Percentiles rank a stretch among this genome's conserved stretches.
Conservation (phyloP, 768 basidiomycete species). For the Tylopilus subfusipes region DNA sequence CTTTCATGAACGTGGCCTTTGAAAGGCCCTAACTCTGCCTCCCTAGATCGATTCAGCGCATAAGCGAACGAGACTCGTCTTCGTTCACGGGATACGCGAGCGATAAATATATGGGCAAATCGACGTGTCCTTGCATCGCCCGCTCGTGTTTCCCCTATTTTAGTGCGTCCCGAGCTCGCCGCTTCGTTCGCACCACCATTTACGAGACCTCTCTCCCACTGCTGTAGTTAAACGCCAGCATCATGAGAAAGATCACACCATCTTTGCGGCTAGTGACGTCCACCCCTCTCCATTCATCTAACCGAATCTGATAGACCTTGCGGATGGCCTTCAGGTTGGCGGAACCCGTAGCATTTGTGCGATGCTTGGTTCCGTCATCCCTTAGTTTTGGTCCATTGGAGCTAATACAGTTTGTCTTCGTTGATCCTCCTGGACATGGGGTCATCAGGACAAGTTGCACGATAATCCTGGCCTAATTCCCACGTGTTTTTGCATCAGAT, state of each 20-base stretch:
- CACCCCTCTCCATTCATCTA: conserved; percentile 14
- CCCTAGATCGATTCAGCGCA: not conserved
- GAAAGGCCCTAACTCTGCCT: not conserved
- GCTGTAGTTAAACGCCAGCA: conserved; percentile 1
- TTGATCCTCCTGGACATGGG: not conserved
- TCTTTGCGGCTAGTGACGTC: not conserved
- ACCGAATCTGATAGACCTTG: conserved; percentile 16
- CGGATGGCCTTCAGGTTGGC: not conserved
- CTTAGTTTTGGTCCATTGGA: not conserved
- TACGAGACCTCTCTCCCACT: conserved; percentile 21
- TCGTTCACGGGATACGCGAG: not conserved
- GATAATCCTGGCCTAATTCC: not conserved
- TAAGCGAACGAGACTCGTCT: not conserved
- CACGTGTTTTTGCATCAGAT: not conserved
- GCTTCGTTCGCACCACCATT: conserved; percentile 4
- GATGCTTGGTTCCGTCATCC: not conserved
- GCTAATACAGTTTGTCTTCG: not conserved
- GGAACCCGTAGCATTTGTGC: not conserved
- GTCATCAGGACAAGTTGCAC: not conserved
- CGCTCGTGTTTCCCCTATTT: not conserved
- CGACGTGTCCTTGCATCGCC: not conserved
- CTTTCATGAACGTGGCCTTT: not conserved
- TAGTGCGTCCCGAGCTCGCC: not conserved
- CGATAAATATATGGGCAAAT: not conserved
- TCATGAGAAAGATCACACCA: conserved; percentile 21